Base-by-base conservation (phyloP, 129 eudicot genomes). In the Centella asiatica region DNA sequence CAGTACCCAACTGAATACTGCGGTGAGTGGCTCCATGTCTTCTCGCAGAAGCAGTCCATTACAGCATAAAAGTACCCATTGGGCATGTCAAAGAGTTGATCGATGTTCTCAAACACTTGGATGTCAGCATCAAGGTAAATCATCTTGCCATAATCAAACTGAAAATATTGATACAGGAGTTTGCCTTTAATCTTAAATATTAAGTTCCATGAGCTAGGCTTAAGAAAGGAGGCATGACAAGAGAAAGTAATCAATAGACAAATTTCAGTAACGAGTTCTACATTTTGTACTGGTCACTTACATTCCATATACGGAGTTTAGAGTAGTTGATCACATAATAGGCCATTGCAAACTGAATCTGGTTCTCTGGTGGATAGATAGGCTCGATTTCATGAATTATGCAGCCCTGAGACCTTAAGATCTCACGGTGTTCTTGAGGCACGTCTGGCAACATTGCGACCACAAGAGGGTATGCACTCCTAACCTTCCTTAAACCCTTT, bases 21-120 rank as follows among this genome's bases (percentile, higher is more conserved):
- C 7, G 72, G 79, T 18, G 79, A 69, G 70, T 73, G 72, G 66
- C 73, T 60, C 83, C 79, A 78, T 29, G 76, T 65, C 63, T 64
- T 65, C 75, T 78, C 83, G 33, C 83, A 78, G 58, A 73, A 78
- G 66, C 83, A 78, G 62, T 74, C 79, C 79, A 64, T 73, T 11
- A 78, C 83, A 0, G 78, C 83, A 34, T 78, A 78, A 56, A 78
- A 73, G 69, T 78, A 68, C 40, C 83, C 83, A 53, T 73, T 57
- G 5, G 79, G 79, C 5, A 15, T 64, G 66, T 78, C 83, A n/a
- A 78, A 68, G 26, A 78, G 79, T 39, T 78, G 83, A 46, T 78
- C 79, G 24, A 69, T 78, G 69, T 73, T 78, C 11, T 69, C 76
- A 50, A 63, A 78, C 20, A 78, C 83, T 69, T 78, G 83, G 64